phyloP scores from a whole-genome alignment of 2,329 filamentous ascomycete species.

The Madurella mycetomatis region DNA sequence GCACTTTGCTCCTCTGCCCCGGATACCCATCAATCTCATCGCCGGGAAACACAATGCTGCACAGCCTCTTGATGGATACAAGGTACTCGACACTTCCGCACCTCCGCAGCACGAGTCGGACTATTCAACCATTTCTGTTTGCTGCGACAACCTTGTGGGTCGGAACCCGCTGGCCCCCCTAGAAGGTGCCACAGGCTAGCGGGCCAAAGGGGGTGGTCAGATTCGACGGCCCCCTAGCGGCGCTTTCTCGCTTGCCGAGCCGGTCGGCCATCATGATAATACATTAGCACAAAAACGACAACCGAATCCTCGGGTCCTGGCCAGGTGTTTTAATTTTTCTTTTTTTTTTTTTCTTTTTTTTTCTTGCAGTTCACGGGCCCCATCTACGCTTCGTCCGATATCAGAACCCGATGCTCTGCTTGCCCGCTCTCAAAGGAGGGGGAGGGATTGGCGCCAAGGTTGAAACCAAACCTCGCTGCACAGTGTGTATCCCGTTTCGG shows the following conservation, averaged over 20 bases:
- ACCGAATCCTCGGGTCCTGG: background rate
- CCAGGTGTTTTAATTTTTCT: background rate
- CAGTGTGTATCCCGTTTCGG: no score
- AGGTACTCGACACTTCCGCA: background rate
- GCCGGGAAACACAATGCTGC: background rate
- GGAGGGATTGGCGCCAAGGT: no score
- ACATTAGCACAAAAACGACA: background rate
- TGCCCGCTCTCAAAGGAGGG: no score
- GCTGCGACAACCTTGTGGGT: conserved; percentile 7
- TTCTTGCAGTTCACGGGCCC: background rate
- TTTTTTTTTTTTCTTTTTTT: no score
- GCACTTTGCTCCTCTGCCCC: background rate
- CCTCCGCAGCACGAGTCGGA: conserved; percentile 7
- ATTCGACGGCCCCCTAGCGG: background rate
- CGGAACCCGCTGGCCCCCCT: background rate
- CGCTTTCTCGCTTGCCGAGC: background rate
- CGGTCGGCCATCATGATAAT: no score
- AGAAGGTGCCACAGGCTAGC: conserved; percentile 2
- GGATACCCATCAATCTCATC: background rate
- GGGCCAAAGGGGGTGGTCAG: background rate
- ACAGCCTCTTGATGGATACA: conserved; percentile 4
- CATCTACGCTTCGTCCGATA: background rate
- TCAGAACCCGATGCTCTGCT: background rate
- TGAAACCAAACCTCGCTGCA: no score
- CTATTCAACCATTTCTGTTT: background rate